Evolutionary conservation across 805 yeast genomes (phyloP).

Genomic region (Saccharomycopsis guyanensis): DNA sequence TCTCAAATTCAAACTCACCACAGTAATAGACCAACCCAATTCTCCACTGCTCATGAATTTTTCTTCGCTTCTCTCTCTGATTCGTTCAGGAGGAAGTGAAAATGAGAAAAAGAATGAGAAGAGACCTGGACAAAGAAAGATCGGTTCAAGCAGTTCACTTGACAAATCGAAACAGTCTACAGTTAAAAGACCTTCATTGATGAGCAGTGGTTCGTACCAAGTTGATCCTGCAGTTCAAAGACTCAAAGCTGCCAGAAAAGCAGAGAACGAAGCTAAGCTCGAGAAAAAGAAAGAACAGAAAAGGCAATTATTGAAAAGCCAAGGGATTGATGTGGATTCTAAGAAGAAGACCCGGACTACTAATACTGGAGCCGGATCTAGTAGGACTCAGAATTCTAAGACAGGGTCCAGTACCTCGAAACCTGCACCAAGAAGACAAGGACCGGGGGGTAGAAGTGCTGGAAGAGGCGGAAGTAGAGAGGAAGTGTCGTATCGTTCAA

Average conservation of each 20-base stretch:
- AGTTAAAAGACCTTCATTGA: too few relatives aligned
- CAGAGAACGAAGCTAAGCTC: constrained; percentile 38
- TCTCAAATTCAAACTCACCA: too few relatives aligned
- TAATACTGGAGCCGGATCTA: neutral
- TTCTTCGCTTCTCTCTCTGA: too few relatives aligned
- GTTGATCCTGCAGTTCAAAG: constrained; percentile 67
- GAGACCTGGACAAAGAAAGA: too few relatives aligned
- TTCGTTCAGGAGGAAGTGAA: too few relatives aligned
- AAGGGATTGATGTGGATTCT: constrained; percentile 14
- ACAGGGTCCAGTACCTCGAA: neutral
- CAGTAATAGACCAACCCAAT: too few relatives aligned
- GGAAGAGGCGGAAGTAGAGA: neutral
- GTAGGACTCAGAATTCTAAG: neutral
- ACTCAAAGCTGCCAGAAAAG: constrained; percentile 56
- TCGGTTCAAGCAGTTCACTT: too few relatives aligned
- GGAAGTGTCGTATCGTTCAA: too few relatives aligned
- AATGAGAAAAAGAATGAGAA: too few relatives aligned
- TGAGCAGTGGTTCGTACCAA: too few relatives aligned
- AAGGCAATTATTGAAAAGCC: constrained; percentile 3
- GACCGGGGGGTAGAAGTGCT: neutral
- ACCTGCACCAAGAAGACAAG: neutral
- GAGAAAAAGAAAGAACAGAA: constrained; percentile 6
- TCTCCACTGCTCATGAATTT: too few relatives aligned
- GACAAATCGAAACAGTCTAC: too few relatives aligned
- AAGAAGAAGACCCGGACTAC: constrained; percentile 21